Evolutionary conservation across 164 flowering plant species (phyloP), one percentile per base, ranked within the genome.

Genomic region (Aristolochia contorta): DNA sequence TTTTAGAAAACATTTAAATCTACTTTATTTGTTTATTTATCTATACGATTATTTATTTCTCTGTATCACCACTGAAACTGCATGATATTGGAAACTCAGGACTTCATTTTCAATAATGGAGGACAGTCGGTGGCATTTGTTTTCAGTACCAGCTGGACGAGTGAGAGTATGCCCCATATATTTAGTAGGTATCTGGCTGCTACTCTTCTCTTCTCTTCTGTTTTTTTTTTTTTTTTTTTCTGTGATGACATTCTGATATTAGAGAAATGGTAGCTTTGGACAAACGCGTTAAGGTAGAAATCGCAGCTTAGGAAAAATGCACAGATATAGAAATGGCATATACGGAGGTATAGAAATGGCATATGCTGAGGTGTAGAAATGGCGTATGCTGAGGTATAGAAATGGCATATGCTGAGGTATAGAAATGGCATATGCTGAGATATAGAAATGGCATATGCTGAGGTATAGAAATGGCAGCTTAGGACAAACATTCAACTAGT

Each of bases 81-180:
- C 22, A 10, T 52, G 27, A 15, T 52, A 41, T 43, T 55, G 37
- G 46, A 55, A 59, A 59, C 82, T 70, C 61, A 94, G 99, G 97
- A 94, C 65, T 84, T 90, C 63, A 94, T 94, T 63, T 86, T 94
- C 78, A 94, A 89, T 68, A 88, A 92, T 61, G 96, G 95, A 2
- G 99, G 97, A 33, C 33, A 80, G 19, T 94, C 97, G 2, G 85
- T 88, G 24, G 97, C 97, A 19, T 94, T 94, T 68, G 64, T 87
- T n/a, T 94, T 89, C 64, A 69, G 84, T 18, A 87, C 96, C 23
- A 73, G 70, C 32, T 91, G 93, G 93, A 87, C 80, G 43, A 51
- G 60, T 54, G 54, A 50, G 54, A 66, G 59, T 57, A 27, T 66
- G 16, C 55, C 75, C 3, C 54, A 74, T 32, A 60, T 82, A 59